Evolutionary conservation across 2,329 filamentous ascomycete genomes (phyloP).

Genomic region (Calonectria crousiana): DNA sequence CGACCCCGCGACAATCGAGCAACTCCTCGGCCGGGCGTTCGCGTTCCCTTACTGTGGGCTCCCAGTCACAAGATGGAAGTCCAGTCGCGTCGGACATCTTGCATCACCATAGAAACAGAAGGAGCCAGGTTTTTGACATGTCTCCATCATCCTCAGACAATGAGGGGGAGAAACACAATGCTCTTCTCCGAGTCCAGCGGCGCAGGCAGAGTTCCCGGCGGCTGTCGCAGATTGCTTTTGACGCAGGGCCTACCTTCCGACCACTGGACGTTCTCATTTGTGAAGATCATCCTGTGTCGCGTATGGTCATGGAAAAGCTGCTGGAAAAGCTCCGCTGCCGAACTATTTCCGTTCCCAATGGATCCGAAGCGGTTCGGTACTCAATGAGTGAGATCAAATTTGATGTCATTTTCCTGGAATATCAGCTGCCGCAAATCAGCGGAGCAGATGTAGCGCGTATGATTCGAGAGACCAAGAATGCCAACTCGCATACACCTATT

Average conservation of each 20-base stretch:
- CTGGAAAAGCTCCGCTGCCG: conserved; percentile 95
- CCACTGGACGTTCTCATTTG: conserved; percentile 95
- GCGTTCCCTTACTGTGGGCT: conserved; percentile 92
- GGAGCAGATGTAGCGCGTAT: conserved; percentile 96
- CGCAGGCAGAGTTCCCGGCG: conserved; percentile 95
- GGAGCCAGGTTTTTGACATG: conserved; percentile 95
- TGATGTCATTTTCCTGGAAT: conserved; percentile 98
- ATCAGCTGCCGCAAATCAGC: conserved; percentile 93
- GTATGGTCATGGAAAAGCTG: conserved; percentile 98
- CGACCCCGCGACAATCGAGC: conserved; percentile 71
- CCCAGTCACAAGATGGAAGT: conserved; percentile 94
- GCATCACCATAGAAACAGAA: conserved; percentile 85
- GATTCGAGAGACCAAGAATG: conserved; percentile 96
- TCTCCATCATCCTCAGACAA: conserved; percentile 98
- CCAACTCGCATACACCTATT: conserved; percentile 94
- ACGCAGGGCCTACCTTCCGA: conserved; percentile 87
- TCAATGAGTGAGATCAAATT: conserved; percentile 98
- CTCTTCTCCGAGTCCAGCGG: conserved; percentile 89
- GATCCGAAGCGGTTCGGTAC: conserved; percentile 91
- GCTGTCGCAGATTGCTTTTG: conserved; percentile 89
- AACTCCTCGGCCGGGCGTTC: conserved; percentile 76
- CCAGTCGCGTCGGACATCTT: conserved; percentile 76
- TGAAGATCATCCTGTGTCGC: conserved; percentile 96
- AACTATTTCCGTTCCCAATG: conserved; percentile 91
- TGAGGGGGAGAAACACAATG: conserved; percentile 92